Evolutionary conservation across 2,329 filamentous ascomycete species (phyloP).

Genomic region (Mycosphaerella sp.): DNA sequence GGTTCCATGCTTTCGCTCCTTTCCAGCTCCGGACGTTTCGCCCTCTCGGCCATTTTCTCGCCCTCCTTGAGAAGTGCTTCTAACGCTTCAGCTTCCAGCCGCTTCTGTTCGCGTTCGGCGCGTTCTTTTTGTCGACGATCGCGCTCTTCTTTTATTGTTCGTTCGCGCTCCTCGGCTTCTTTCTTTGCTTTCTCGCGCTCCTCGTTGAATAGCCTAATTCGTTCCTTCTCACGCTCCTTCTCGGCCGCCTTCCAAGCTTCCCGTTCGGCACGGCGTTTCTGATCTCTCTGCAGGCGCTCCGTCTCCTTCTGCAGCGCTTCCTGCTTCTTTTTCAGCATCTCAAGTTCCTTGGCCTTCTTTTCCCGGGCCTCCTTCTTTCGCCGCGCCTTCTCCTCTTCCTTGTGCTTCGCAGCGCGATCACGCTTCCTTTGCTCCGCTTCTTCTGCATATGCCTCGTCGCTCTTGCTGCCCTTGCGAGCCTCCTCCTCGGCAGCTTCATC

Average conservation of each 20-base stretch:
- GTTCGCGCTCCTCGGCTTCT: conserved; percentile 48
- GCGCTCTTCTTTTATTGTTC: conserved; percentile 43
- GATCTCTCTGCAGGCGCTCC: conserved; percentile 41
- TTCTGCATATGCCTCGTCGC: conserved; percentile 64
- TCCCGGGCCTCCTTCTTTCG: conserved; percentile 55
- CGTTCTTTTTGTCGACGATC: conserved; percentile 37
- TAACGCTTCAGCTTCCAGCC: conserved; percentile 50
- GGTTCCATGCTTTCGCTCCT: conserved; percentile 37
- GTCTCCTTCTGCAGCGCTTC: conserved; percentile 40
- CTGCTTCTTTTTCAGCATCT: conserved; percentile 45
- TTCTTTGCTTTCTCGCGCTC: conserved; percentile 41
- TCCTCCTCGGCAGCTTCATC: conserved; percentile 62
- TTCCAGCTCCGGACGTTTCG: conserved; percentile 47
- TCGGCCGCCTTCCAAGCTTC: conserved; percentile 41
- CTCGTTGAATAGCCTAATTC: conserved; percentile 45
- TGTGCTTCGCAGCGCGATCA: conserved; percentile 56
- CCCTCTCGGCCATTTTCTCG: conserved; percentile 49
- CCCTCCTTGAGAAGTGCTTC: conserved; percentile 50
- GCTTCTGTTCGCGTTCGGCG: conserved; percentile 45
- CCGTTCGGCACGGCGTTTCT: conserved; percentile 44
- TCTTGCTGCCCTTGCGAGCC: conserved; percentile 59
- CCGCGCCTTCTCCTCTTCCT: conserved; percentile 55
- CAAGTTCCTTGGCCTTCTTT: conserved; percentile 49
- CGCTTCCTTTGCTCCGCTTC: conserved; percentile 57
- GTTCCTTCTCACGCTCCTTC: conserved; percentile 50